Conservation (phyloP, 257 asterid species). For the Nicotiana noctiflora region DNA sequence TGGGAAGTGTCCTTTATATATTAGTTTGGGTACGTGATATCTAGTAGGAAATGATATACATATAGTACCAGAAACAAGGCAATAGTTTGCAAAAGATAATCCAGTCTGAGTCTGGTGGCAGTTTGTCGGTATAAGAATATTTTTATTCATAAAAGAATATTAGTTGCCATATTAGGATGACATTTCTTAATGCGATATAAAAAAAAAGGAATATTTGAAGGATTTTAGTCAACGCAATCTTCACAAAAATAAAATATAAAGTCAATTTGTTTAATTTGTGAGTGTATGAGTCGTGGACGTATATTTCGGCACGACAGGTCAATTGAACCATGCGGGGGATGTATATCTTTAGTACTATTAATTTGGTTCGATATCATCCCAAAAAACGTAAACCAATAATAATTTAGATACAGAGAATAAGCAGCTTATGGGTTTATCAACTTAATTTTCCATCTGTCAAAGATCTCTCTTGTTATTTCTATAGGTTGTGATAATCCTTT, state of each 20-base stretch:
- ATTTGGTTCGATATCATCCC: neutral
- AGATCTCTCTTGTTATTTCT: neutral
- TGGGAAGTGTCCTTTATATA: neutral
- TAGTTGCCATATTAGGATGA: too few relatives aligned
- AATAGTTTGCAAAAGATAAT: neutral
- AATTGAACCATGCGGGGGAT: neutral
- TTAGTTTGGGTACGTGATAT: neutral
- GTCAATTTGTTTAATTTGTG: neutral
- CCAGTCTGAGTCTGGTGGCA: neutral
- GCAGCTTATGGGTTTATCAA: neutral
- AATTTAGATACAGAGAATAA: too few relatives aligned
- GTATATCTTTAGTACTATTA: neutral
- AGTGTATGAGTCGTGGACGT: neutral
- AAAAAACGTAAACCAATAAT: neutral
- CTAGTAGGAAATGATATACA: neutral
- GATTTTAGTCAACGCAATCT: neutral
- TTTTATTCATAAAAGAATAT: too few relatives aligned
- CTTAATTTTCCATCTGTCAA: neutral
- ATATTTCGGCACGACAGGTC: neutral
- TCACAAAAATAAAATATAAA: neutral
- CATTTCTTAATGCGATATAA: neutral
- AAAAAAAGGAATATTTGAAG: neutral
- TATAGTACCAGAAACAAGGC: neutral
- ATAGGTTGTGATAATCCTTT: neutral
- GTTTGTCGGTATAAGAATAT: neutral